Conservation (phyloP, 306 rosid genomes). For the Lathyrus sativus region DNA sequence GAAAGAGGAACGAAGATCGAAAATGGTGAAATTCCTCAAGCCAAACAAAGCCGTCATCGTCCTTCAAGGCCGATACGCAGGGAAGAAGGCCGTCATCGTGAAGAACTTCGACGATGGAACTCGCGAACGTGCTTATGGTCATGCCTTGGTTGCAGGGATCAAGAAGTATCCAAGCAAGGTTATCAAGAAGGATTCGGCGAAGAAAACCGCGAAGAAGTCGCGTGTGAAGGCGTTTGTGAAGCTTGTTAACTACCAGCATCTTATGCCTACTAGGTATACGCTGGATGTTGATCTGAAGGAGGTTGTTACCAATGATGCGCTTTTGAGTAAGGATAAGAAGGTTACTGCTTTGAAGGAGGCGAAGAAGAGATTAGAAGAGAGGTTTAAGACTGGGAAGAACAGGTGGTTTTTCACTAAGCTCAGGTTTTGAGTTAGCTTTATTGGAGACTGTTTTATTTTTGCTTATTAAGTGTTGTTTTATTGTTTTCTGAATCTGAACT, state of each 20-base stretch:
- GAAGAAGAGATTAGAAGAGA: constrained; percentile 48
- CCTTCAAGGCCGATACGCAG: constrained; percentile 49
- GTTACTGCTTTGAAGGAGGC: constrained; percentile 46
- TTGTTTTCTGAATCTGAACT: neutral
- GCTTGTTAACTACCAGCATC: constrained; percentile 48
- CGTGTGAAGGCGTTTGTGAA: constrained; percentile 51
- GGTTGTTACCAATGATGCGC: constrained; percentile 30
- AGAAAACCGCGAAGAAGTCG: constrained; percentile 56
- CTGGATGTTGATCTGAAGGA: constrained; percentile 54
- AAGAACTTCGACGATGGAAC: constrained; percentile 48
- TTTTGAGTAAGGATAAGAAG: constrained; percentile 46
- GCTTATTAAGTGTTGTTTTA: neutral
- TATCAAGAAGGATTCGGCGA: constrained; percentile 43
- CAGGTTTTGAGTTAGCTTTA: constrained; percentile 34
- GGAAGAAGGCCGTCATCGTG: constrained; percentile 47
- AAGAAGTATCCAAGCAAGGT: constrained; percentile 48
- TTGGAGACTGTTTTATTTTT: neutral
- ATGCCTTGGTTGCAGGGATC: constrained; percentile 45
- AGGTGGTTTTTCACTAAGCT: constrained; percentile 58
- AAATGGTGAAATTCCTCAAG: constrained; percentile 50
- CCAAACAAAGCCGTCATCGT: constrained; percentile 50
- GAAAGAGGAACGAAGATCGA: neutral
- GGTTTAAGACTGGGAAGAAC: constrained; percentile 53
- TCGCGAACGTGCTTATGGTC: constrained; percentile 48
- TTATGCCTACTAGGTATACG: constrained; percentile 57